A percentile compares a stretch with the other conserved stretches of the same genome.
phyloP scores from a whole-genome alignment of 257 asterid genomes.

The Rauvolfia tetraphylla region DNA sequence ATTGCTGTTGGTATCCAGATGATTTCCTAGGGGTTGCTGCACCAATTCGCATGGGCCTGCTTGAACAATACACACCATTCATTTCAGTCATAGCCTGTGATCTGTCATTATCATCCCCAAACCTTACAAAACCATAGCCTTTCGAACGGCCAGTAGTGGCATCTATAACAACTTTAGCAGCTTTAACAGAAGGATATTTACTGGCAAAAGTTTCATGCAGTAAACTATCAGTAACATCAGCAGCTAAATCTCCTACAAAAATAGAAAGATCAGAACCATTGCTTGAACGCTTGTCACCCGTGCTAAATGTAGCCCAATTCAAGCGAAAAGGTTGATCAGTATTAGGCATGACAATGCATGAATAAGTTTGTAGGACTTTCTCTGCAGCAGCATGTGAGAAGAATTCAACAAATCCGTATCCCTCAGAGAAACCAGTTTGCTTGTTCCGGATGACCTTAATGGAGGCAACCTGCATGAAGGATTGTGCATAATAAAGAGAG shows the following conservation, averaged over 20 bases:
- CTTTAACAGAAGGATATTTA: conserved; percentile 82
- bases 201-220: conserved; percentile 67
- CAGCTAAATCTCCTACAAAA: conserved; percentile 92
- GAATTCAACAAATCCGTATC: conserved; percentile 93
- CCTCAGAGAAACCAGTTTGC: conserved; percentile 84
- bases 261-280: conserved; percentile 82
- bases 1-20: conserved; percentile 67
- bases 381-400: conserved; percentile 77
- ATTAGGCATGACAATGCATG: conserved; percentile 72
- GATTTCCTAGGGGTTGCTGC: conserved; percentile 89
- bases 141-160: conserved; percentile 85
- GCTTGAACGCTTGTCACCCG: conserved; percentile 78
- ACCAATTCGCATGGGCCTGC: conserved; percentile 91
- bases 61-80: conserved; percentile 79
- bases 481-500: not conserved
- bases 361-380: conserved; percentile 62
- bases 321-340: conserved; percentile 77
- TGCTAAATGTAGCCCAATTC: conserved; percentile 97
- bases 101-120: conserved; percentile 87
- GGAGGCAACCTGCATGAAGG: conserved; percentile 61
- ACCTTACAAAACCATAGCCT: conserved; percentile 93
- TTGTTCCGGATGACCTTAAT: conserved; percentile 89
- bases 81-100: conserved; percentile 81
- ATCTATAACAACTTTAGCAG: conserved; percentile 88
- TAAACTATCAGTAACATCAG: conserved; percentile 83